Evolutionary conservation across 31 red algal genomes (phyloP), one percentile per base, ranked within the genome.

Genomic region (Bonnemaisonia californica): DNA sequence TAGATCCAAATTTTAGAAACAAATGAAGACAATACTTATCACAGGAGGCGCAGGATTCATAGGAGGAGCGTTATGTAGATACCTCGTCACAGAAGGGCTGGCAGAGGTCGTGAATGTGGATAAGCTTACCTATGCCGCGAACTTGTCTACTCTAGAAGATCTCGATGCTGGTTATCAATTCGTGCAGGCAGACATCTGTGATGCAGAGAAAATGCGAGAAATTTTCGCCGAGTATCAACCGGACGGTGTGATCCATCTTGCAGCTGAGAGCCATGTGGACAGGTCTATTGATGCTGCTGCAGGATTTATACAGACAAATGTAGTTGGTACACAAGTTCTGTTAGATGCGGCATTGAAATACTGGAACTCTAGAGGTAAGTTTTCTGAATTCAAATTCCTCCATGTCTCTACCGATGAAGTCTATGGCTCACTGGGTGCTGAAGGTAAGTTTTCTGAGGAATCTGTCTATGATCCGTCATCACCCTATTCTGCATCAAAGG

Each of bases 391-490:
- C 35, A 28, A 35, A 24, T 70, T 70, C 39, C 30, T 70, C 65
- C 65, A 70, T 70, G 65, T 70, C 39, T 70, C 65, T 36, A 70
- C 65, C 24, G 65, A 70, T 70, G 65, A 70, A 70, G 65, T 70
- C 23, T 70, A 70, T 70, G 65, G 65, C 24, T 35, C 29, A 22
- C 24, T 38, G n/a, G n/a, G n/a, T 27, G 24, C 28, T 36, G 65
- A 70, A 28, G 33, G 24, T 27, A 22, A 28, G 31, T 27, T 35
- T 70, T 24, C 24, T 31, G 65, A 70, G 35, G 35, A 70, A 35
- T 35, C 29, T 35, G n/a, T 35, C 28, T 70, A 36, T 70, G 35
- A 70, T 24, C 65, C 65, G 65, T 35, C 29, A 28, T 70, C 65
- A 24, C 65, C 65, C 65, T 70, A 70, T 70, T 70, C 65, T 24